Evolutionary conservation across 2,329 filamentous ascomycete species (phyloP), one percentile per base, ranked within the genome.

Genomic region (Colletotrichum sp.): DNA sequence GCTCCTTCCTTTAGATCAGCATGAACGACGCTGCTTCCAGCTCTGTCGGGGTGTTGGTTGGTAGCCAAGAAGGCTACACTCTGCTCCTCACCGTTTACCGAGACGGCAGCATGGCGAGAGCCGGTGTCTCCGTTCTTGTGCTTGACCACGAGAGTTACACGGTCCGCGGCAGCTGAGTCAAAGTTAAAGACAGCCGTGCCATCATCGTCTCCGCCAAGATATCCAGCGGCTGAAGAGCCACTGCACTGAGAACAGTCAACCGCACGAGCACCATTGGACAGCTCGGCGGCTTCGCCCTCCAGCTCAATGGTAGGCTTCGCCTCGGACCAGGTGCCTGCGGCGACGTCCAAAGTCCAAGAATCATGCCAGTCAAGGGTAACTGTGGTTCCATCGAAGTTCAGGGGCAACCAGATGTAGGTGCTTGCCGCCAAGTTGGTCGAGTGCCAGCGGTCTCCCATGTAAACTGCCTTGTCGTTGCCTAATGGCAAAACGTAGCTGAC

Each of bases 371-470:
- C 83, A 80, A 91, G 86, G 12, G 79, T 86, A 3, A 91, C 89
- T 0, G 84, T 88, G 0, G 86, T 90, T 0, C 90, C 91, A 2
- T 85, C 85, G 75, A 93, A 86, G 6, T 80, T 85, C 1, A 94
- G 82, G 0, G 92, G 92, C 0, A 94, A 86, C 92, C 92, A 94
- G 55, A 94, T 84, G 79, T 94, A 94, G 0, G 91, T 93, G 68
- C 88, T 90, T 0, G 89, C 84, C 82, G 88, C 89, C 1, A 95
- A 86, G 77, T 94, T 92, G n/a, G 82, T 81, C 7, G 87, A 88
- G 0, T 90, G 83, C 93, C 93, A 94, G 26, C 93, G 89, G 82
- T 95, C 93, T 24, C 93, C 93, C 83, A 93, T 89, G 83, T 94
- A 94, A 77, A 93, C 88, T 65, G 87, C 86, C 16, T 83, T 83